These are phyloP conservation scores for Leishmania aethiopica DNA, from an alignment of 208 protist genomes.

Conservation along the genomic window DNA sequence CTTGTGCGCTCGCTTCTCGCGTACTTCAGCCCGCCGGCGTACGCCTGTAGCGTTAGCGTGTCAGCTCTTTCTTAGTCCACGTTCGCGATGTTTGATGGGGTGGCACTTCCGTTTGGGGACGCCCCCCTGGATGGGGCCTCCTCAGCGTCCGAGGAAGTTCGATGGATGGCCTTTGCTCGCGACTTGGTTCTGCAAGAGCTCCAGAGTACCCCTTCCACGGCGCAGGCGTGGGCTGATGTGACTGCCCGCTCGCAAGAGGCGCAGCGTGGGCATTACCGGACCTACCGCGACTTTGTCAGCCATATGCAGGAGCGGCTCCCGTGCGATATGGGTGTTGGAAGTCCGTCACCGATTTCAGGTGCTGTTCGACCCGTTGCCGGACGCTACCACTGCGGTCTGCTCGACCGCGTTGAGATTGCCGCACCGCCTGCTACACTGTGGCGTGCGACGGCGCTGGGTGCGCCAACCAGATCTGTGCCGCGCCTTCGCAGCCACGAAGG, in stretches of 20 bases:
- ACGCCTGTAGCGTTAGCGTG: not conserved
- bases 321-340: not conserved
- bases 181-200: constrained; percentile 15
- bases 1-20: not conserved
- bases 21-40: not conserved
- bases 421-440: constrained; percentile 9
- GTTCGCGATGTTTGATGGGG: constrained; percentile 9
- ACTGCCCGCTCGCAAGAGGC: not conserved
- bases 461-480: not conserved
- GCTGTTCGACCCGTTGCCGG: not conserved
- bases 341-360: constrained; percentile 20
- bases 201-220: not conserved
- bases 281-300: not conserved
- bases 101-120: constrained; percentile 20
- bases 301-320: constrained; percentile 1
- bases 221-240: constrained; percentile 1
- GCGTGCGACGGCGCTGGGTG: not conserved
- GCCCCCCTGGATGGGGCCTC: not conserved
- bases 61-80: not conserved
- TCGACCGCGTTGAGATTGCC: constrained; percentile 18
- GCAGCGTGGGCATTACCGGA: not conserved
- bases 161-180: constrained; percentile 16
- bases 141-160: constrained; percentile 1
- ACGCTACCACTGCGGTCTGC: not conserved
- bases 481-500: too few species aligned